phyloP scores from a whole-genome alignment of 768 basidiomycete genomes.

The Macrocybe gigantea region DNA sequence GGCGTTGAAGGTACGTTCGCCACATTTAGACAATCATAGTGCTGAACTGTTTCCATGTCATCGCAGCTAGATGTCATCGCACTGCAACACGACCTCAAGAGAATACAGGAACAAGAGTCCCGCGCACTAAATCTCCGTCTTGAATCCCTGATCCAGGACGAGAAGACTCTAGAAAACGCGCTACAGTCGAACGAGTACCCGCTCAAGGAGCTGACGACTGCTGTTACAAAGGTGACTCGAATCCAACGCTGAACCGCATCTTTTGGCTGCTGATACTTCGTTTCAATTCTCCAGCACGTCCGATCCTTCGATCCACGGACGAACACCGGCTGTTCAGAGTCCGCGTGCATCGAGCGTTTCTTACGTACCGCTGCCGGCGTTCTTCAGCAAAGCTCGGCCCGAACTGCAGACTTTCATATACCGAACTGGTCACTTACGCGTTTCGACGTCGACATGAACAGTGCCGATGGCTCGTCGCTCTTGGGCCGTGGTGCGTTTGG shows the following conservation, averaged over 20 bases:
- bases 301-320: neutral
- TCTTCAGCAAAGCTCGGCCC: conserved; percentile 8
- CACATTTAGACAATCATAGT: too few relatives aligned
- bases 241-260: too few relatives aligned
- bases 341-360: conserved; percentile 6
- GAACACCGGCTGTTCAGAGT: conserved; percentile 1
- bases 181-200: neutral
- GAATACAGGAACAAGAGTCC: too few relatives aligned
- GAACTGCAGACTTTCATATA: conserved; percentile 11
- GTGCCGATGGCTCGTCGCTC: conserved; percentile 6
- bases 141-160: too few relatives aligned
- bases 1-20: too few relatives aligned
- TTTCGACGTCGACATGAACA: conserved; percentile 17
- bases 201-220: conserved; percentile 10
- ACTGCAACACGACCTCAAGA: too few relatives aligned
- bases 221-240: conserved; percentile 10
- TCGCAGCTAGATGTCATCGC: too few relatives aligned
- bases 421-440: conserved; percentile 19
- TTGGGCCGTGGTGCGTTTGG: conserved; percentile 22
- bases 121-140: too few relatives aligned
- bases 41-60: too few relatives aligned
- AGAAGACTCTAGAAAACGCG: too few relatives aligned
- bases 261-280: too few relatives aligned
- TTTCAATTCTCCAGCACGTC: conserved; percentile 2
- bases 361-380: conserved; percentile 8